Percentiles rank a stretch among this genome's conserved stretches.
Conservation (phyloP, 169 alveolate genomes). For the Nephromyces sp. region DNA sequence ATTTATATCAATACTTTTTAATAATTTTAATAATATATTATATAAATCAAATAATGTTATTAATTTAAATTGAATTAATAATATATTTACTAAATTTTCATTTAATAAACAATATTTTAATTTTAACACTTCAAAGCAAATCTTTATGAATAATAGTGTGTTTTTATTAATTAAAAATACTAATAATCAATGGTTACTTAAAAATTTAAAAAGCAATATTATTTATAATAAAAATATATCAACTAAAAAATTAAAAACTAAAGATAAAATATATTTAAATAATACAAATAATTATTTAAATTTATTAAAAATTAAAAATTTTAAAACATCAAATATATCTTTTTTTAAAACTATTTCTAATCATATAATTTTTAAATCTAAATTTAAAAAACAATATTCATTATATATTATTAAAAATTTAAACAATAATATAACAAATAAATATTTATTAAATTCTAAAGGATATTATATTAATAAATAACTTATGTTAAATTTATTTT, state of each 20-base stretch:
- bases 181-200: neutral
- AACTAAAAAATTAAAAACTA: conserved; percentile 9
- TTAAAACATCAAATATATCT: neutral
- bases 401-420: neutral
- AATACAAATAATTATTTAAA: conserved; percentile 5
- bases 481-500: neutral
- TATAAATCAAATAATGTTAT: neutral
- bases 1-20: conserved; percentile 5
- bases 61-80: neutral
- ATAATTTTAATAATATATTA: conserved; percentile 8
- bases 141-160: neutral
- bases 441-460: neutral
- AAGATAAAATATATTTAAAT: neutral
- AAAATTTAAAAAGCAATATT: conserved; percentile 3
- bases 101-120: neutral
- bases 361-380: neutral
- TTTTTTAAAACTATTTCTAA: neutral
- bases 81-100: neutral
- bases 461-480: neutral
- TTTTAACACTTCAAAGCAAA: neutral
- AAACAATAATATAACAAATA: conserved; percentile 1
- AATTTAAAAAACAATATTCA: neutral
- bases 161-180: conserved; percentile 3
- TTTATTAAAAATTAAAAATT: neutral
- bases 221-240: neutral